Conservation (phyloP, 148 eudicot genomes). For the Chenopodium formosanum region DNA sequence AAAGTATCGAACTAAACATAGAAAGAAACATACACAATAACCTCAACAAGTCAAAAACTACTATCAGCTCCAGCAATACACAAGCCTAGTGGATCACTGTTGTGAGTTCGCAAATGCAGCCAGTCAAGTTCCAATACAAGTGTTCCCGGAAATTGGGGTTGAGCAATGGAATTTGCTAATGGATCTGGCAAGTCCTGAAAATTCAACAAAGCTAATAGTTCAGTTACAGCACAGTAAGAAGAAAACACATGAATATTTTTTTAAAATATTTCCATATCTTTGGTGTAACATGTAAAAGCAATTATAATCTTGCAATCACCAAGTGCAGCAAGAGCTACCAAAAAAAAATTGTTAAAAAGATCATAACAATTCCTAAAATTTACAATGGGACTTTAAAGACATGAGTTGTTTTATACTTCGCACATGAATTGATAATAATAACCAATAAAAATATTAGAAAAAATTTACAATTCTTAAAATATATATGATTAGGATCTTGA, state of each 20-base stretch:
- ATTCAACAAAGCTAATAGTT: slow-evolving; percentile 10
- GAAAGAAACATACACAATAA: slow-evolving; percentile 63
- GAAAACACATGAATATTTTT: neutral
- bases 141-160: slow-evolving; percentile 93
- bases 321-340: neutral
- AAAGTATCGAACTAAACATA: slow-evolving; percentile 18
- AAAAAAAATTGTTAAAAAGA: neutral
- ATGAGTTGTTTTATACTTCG: no score
- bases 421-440: no score
- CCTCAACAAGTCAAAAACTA: slow-evolving; percentile 94
- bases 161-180: slow-evolving; percentile 79
- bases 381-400: neutral
- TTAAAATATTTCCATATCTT: neutral
- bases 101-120: slow-evolving; percentile 79
- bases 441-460: no score
- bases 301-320: neutral
- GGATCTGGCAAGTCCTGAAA: slow-evolving; percentile 95
- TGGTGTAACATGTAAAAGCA: neutral
- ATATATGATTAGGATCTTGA: neutral
- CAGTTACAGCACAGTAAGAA: neutral
- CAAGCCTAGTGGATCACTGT: slow-evolving; percentile 85
- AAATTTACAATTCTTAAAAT: neutral
- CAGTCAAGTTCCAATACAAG: slow-evolving; percentile 98
- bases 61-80: slow-evolving; percentile 99
- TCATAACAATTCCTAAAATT: neutral